Evolutionary conservation across 2,329 filamentous ascomycete genomes (phyloP).

Genomic region (Colletotrichum tropicicola): DNA sequence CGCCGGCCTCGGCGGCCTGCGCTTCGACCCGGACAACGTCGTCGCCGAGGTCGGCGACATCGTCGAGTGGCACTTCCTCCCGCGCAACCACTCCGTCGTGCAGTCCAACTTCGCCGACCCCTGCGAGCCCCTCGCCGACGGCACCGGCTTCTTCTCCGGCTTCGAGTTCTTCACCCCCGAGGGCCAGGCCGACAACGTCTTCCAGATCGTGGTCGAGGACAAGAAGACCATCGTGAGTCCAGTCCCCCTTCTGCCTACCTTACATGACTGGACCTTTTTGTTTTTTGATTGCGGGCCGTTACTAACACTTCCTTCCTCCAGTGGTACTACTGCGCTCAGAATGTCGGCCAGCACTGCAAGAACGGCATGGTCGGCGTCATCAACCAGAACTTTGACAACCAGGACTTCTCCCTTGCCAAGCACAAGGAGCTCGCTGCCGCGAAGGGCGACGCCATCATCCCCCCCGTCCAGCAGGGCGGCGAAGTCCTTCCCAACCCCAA

Average conservation of each 20-base stretch:
- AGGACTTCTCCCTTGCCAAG: conserved; percentile 46
- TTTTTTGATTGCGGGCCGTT: background rate
- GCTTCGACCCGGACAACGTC: conserved; percentile 60
- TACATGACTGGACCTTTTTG: too few species aligned
- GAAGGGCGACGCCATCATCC: conserved; percentile 41
- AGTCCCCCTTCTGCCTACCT: conserved; percentile 47
- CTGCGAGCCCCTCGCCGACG: conserved; percentile 49
- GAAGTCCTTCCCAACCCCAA: conserved; percentile 50
- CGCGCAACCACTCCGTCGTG: conserved; percentile 58
- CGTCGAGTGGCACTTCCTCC: conserved; percentile 64
- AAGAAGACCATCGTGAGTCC: conserved; percentile 50
- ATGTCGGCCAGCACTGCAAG: conserved; percentile 53
- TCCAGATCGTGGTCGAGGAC: conserved; percentile 53
- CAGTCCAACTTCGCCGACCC: conserved; percentile 52
- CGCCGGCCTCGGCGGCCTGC: conserved; percentile 55
- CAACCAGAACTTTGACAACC: conserved; percentile 55
- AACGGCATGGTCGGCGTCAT: conserved; percentile 58
- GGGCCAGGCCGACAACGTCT: conserved; percentile 50
- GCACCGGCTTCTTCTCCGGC: conserved; percentile 53
- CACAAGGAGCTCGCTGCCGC: conserved; percentile 47
- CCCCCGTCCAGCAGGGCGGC: conserved; percentile 45
- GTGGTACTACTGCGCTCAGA: conserved; percentile 51
- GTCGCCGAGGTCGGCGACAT: conserved; percentile 58
- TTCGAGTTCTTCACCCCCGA: conserved; percentile 50
- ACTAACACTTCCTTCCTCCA: background rate